Base-by-base conservation (phyloP, 805 yeast genomes). In the Starmera amethionina region DNA sequence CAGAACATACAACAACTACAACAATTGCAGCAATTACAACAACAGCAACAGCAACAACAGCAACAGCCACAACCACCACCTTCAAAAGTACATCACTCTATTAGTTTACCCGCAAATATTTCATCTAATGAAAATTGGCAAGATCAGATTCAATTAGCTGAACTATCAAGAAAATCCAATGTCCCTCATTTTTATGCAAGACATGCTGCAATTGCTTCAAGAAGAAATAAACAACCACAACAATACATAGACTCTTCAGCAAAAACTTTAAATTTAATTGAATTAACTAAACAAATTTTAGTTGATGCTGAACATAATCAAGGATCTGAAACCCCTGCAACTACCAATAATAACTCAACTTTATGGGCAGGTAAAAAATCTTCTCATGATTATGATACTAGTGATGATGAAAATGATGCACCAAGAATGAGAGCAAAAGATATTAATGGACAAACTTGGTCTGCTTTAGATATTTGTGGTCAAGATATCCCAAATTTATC, bases 391-490 rank as follows among this genome's bases (percentile, higher is more conserved):
- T 59, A 59, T 22, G 67, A 65, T 40, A 46, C 50, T 33, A 43
- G 41, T 30, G 49, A 49, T 34, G 45, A 46, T 30, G 52, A 50
- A 34, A 56, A 55, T 38, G 84, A 79, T 47, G 79, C 75, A 51
- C 78, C 79, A 56, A 65, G 82, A 59, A 72, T 77, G 64, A 70
- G 79, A 68, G 70, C 54, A 41, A 37, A 60, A 52, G 51, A 59
- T 36, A 52, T 49, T 45, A 77, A 82, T 31, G 81, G 79, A 44
- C 97, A 89, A 63, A 72, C 84, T 55, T 93, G 99, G 99, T 83
- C 94, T 40, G 90, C 89, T 6, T 67, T 93, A 48, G 99, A 93
- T 64, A 67, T 90, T 48, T 79, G 94, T 47, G 96, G 96, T 44
- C 95, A 93, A 60, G 85, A 90, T 30, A 68, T 93, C 39, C 67